A percentile compares a stretch with the other conserved stretches of the same genome.
Conservation (phyloP, 1,139 yeast species). For the Maudiozyma humilis region DNA sequence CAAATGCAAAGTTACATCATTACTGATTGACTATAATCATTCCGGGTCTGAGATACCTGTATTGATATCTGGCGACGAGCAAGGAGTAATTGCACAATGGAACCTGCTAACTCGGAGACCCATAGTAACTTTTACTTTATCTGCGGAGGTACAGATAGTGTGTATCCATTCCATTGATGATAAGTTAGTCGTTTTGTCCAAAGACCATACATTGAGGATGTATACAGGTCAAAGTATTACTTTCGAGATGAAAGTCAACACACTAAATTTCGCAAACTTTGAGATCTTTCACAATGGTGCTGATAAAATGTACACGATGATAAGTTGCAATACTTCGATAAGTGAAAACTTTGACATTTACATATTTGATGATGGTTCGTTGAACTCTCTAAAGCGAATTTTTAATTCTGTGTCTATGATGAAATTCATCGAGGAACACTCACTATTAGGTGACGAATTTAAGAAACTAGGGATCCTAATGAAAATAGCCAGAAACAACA, state of each 20-base stretch:
- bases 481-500: slow-evolving; percentile 15
- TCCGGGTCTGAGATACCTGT: neutral
- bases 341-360: slow-evolving; percentile 27
- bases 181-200: slow-evolving; percentile 19
- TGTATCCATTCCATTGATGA: slow-evolving; percentile 12
- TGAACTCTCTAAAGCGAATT: slow-evolving; percentile 19
- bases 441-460: slow-evolving; percentile 4
- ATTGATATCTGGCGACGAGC: slow-evolving; percentile 25
- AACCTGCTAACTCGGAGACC: slow-evolving; percentile 27
- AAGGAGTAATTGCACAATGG: slow-evolving; percentile 25
- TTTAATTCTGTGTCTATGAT: slow-evolving; percentile 13
- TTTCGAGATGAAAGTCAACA: slow-evolving; percentile 29
- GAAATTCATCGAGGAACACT: neutral
- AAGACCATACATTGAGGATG: slow-evolving; percentile 25
- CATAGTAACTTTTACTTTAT: slow-evolving; percentile 6
- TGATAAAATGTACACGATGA: slow-evolving; percentile 13
- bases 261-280: slow-evolving; percentile 29
- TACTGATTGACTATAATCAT: neutral
- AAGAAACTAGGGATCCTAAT: slow-evolving; percentile 27
- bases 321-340: slow-evolving; percentile 28
- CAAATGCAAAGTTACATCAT: slow-evolving; percentile 13
- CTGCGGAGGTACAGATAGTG: slow-evolving; percentile 15
- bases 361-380: slow-evolving; percentile 15
- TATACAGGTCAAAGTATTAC: slow-evolving; percentile 7
- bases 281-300: slow-evolving; percentile 7